Conservation (phyloP, 2,329 filamentous ascomycete genomes). For the Botrytis deweyae region DNA sequence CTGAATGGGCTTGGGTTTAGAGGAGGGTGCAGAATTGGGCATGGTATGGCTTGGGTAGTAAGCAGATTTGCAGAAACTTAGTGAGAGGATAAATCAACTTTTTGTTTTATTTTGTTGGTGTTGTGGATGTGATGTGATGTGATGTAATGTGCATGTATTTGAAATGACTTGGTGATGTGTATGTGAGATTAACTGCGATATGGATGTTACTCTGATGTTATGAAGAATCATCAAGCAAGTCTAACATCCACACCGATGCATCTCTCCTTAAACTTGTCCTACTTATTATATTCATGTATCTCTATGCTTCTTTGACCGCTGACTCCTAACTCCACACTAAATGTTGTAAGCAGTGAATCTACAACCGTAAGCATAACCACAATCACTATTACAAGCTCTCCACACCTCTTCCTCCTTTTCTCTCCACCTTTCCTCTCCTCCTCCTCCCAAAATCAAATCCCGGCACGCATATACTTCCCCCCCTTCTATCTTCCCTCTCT, state of each 20-base stretch:
- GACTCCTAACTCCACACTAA: too few relatives aligned
- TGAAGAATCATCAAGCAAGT: not conserved
- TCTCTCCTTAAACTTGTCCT: fast-evolving
- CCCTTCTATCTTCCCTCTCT: not conserved
- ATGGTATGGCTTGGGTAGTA: not conserved
- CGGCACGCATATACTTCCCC: not conserved
- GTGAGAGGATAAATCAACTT: not conserved
- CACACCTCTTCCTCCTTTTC: not conserved
- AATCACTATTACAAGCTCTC: not conserved
- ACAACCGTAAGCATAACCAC: not conserved
- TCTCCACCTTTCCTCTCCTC: not conserved
- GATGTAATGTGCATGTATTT: not conserved
- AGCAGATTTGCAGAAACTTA: not conserved
- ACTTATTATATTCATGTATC: not conserved
- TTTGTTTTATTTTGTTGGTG: not conserved
- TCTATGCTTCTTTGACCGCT: not conserved
- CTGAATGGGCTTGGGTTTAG: not conserved
- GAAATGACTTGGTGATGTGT: not conserved
- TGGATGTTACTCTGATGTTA: not conserved
- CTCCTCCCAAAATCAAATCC: not conserved
- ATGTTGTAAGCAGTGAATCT: not conserved
- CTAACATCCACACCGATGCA: not conserved
- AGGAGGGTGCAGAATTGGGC: not conserved
- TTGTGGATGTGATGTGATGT: not conserved
- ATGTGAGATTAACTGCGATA: too few relatives aligned